Base-by-base conservation (phyloP, 306 rosid genomes). In the Geum urbanum region DNA sequence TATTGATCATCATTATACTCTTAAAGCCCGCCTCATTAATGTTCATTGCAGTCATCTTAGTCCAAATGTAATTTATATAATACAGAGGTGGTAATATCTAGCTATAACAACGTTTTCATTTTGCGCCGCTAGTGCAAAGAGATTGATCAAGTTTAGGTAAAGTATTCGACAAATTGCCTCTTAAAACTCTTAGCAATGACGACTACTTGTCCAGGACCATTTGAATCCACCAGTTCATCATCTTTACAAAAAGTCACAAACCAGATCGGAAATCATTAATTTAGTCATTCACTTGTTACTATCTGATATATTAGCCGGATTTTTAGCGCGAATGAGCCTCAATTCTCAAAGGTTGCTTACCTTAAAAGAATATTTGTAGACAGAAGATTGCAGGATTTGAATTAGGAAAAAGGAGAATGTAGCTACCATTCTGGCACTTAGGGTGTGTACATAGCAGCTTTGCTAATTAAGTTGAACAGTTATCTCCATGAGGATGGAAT, bases 1-100 rank as follows among this genome's bases (percentile, higher is more conserved):
- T 65, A 66, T 48, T 79, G 75, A 50, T 75, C 71, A 79, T 83
- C 71, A 81, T 81, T 79, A 54, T 63, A 71, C 37, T 66, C 69
- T 47, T 51, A 54, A 76, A 47, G 71, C 27, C 71, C 18, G 49
- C 43, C 72, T 75, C 81, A 72, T 52, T 54, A 45, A 66, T 62
- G 54, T 27, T 51, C 50, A 55, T 35, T 56, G 48, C 68, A 63
- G 66, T 51, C 51, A 63, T 44, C n/a, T 50, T 14, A 60, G 40
- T 8, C 24, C 47, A 11, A 32, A 19, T 54, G 53, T 66, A 4
- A 9, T 53, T 24, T 56, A n/a, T 24, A 59, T 59, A 35, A 35
- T 59, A 59, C 64, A 59, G 37, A 35, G 20, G 11, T 59, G 8
- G 7, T 5, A 35, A 27, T 35, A 7, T 19, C 37, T 56, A 56